Base-by-base conservation (phyloP, 1,284 basidiomycete species). In the Inonotus obliquus region DNA sequence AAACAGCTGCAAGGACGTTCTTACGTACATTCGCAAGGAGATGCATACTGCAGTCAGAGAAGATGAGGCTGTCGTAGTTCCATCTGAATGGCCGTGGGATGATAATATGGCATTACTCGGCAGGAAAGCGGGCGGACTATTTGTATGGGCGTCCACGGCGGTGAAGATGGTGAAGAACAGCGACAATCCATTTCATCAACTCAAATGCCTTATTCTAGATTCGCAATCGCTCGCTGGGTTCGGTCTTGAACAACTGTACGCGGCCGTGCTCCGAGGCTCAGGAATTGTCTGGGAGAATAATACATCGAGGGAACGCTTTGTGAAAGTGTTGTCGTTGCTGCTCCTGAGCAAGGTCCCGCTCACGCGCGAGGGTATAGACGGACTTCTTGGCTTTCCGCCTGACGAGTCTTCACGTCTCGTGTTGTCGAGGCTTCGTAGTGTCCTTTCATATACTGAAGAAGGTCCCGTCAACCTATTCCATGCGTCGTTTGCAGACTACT, bases 111-210 rank as follows among this genome's bases (percentile, higher is more conserved):
- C n/a, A 1, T n/a, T 29, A n/a, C 39, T 57, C 39, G 55, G 38
- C 11, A 35, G 44, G 5, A 21, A 38, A 11, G 55, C 57, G 21
- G 9, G 49, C 5, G 57, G 57, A 4, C 57, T 59, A 11, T 59
- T 59, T 29, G 52, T 59, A n/a, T 59, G 57, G 57, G 48, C 32
- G n/a, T 52, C 45, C 2, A 59, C 57, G 32, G 57, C 48, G 4
- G 37, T 59, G 23, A 52, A 59, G 25, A 37, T 49, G 11, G 47
- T 59, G 1, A 29, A 45, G 25, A 14, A 59, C 21, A 51, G 47
- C 23, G 37, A 49, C 19, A 27, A 51, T 39, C 45, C n/a, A 14
- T 51, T 52, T 1, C 27, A 35, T 6, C 27, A 21, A 39, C 37
- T 59, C 29, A 27, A 59, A n/a, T 14, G 25, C 10, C 38, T 59